These are phyloP conservation scores for Komagataella pseudopastoris DNA, from an alignment of 805 yeast genomes.

Conservation along the genomic window DNA sequence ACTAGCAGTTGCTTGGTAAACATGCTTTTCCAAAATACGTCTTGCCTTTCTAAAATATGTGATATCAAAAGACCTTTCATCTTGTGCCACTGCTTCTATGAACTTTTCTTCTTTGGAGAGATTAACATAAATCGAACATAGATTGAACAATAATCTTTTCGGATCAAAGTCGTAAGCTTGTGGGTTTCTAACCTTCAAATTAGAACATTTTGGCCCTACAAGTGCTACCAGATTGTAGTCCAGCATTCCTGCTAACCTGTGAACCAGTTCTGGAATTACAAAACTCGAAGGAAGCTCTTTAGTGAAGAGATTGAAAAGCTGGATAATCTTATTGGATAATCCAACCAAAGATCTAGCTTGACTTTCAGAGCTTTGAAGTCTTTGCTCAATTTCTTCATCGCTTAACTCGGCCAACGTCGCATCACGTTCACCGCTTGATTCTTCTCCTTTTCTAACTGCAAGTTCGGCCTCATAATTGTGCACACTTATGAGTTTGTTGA, in stretches of 20 bases:
- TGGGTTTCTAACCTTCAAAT: constrained; percentile 74
- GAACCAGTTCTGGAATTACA: constrained; percentile 79
- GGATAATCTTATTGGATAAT: constrained; percentile 71
- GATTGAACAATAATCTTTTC: constrained; percentile 46
- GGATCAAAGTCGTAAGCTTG: constrained; percentile 79
- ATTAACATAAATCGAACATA: constrained; percentile 67
- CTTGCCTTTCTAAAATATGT: constrained; percentile 60
- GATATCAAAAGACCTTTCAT: constrained; percentile 76
- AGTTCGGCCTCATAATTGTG: constrained; percentile 63
- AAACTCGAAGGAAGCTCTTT: constrained; percentile 79
- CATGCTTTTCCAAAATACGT: constrained; percentile 40
- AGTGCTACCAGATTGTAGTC: constrained; percentile 84
- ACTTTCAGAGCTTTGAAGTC: constrained; percentile 50
- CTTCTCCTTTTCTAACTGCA: constrained; percentile 26
- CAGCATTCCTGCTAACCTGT: constrained; percentile 90
- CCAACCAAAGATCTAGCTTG: constrained; percentile 76
- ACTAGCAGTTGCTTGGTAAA: constrained; percentile 32
- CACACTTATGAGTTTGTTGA: constrained; percentile 64
- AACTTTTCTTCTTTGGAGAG: constrained; percentile 53
- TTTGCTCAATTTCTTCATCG: constrained; percentile 45
- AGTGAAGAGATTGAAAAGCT: constrained; percentile 69
- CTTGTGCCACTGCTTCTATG: constrained; percentile 71
- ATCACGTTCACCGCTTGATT: constrained; percentile 25
- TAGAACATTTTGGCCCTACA: constrained; percentile 91
- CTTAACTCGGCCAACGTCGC: constrained; percentile 9